Conservation (phyloP, 306 rosid species). For the Rosa persica region DNA sequence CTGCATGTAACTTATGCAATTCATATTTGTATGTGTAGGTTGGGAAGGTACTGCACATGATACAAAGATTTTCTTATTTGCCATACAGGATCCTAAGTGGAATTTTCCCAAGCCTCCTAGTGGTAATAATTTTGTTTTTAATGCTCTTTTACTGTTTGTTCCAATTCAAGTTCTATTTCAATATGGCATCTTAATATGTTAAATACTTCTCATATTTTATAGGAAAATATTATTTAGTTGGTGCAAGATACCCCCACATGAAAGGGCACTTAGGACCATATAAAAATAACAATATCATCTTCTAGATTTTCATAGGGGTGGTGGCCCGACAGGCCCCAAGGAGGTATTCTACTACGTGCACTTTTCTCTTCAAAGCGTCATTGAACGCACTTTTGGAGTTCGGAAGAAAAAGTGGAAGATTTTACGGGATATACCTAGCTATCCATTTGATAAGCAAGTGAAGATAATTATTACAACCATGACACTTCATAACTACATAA, state of each 20-base stretch:
- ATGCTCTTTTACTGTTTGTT: not conserved
- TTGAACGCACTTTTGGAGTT: not conserved
- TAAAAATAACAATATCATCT: not conserved
- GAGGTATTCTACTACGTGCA: not conserved
- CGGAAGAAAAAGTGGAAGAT: not conserved
- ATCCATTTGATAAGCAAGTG: not conserved
- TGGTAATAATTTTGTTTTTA: not conserved
- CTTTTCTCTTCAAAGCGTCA: not conserved
- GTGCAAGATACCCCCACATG: not conserved
- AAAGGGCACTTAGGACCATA: not conserved
- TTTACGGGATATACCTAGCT: not conserved
- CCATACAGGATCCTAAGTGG: not conserved
- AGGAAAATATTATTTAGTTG: not conserved
- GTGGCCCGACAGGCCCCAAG: not conserved
- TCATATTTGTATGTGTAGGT: not conserved
- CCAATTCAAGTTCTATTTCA: too few relatives aligned
- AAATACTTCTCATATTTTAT: not conserved
- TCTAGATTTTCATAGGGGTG: not conserved
- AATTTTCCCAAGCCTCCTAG: not conserved
- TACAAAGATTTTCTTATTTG: not conserved
- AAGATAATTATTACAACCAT: too few relatives aligned
- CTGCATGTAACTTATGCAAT: constrained; percentile 5
- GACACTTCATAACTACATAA: too few relatives aligned
- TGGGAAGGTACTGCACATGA: not conserved
- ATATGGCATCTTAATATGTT: too few relatives aligned